Evolutionary conservation across 371 early-diverging fungal genomes (phyloP).

Genomic region (Apophysomyces ossiformis): DNA sequence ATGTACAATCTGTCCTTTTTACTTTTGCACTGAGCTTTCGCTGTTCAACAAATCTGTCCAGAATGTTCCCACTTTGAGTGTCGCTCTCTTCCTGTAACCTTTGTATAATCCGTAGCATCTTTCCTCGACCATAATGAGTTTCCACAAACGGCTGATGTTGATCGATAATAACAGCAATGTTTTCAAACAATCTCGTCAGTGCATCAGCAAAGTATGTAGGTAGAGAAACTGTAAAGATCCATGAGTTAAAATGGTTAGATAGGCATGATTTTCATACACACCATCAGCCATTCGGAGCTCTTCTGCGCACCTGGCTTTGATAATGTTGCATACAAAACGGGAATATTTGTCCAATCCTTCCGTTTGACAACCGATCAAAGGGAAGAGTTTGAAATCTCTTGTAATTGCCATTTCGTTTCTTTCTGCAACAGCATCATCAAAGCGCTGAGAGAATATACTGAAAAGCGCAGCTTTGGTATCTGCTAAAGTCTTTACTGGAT

Average conservation of each 20-base stretch:
- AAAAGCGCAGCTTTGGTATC: constrained; percentile 67
- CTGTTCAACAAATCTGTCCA: constrained; percentile 71
- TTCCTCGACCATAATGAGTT: constrained; percentile 81
- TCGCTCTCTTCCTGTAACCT: constrained; percentile 88
- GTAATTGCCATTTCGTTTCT: constrained; percentile 78
- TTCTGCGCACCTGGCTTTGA: constrained; percentile 73
- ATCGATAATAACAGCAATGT: constrained; percentile 84
- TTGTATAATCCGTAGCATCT: constrained; percentile 87
- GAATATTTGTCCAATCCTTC: constrained; percentile 89
- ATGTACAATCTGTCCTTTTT: not conserved
- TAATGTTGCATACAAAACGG: constrained; percentile 79
- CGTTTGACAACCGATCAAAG: constrained; percentile 78
- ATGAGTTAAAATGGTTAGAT: not conserved
- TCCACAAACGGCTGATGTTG: constrained; percentile 84
- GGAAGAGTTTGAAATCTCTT: constrained; percentile 88
- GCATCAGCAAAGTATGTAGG: constrained; percentile 71
- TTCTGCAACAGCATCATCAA: constrained; percentile 77
- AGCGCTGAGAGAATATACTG: constrained; percentile 72
- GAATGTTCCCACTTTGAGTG: constrained; percentile 70
- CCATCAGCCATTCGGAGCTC: constrained; percentile 52
- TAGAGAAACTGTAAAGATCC: constrained; percentile 8
- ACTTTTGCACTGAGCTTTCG: constrained; percentile 49
- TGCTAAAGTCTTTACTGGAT: constrained; percentile 66
- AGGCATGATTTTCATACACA: constrained; percentile 30
- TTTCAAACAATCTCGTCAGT: constrained; percentile 85